A percentile compares a stretch with the other conserved stretches of the same genome.
Conservation (phyloP, 257 asterid genomes). For the Salvia hispanica region DNA sequence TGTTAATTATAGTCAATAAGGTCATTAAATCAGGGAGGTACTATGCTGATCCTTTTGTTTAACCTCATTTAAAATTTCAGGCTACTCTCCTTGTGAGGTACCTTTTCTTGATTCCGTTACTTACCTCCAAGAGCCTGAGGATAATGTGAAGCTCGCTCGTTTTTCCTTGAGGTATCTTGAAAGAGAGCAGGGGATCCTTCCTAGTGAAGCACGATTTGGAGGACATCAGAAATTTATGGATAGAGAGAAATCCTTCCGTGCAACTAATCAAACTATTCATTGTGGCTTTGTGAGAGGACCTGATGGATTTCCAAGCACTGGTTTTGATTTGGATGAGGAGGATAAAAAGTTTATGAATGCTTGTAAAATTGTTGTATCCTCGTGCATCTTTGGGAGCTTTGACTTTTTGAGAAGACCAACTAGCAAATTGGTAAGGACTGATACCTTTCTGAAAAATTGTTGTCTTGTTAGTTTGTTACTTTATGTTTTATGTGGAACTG, state of each 20-base stretch:
- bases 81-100: conserved; percentile 75
- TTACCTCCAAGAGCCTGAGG: conserved; percentile 71
- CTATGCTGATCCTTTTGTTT: conserved; percentile 11
- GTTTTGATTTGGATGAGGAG: conserved; percentile 74
- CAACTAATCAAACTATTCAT: conserved; percentile 68
- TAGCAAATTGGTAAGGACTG: conserved; percentile 69
- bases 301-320: conserved; percentile 60
- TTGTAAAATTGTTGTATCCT: conserved; percentile 72
- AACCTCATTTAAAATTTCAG: conserved; percentile 43
- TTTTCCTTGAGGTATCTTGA: conserved; percentile 71
- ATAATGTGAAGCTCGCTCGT: conserved; percentile 54
- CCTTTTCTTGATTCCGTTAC: conserved; percentile 63
- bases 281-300: conserved; percentile 83
- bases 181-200: conserved; percentile 51
- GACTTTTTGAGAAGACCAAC: conserved; percentile 90
- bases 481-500: background rate
- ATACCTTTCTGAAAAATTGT: conserved; percentile 10
- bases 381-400: conserved; percentile 94
- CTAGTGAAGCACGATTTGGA: conserved; percentile 66
- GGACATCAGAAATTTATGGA: conserved; percentile 78
- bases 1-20: background rate
- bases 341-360: conserved; percentile 62
- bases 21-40: background rate
- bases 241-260: conserved; percentile 75
- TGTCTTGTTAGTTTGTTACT: conserved; percentile 5